Conservation (phyloP, 2,329 filamentous ascomycete genomes). For the Pezizomycotina sp. region DNA sequence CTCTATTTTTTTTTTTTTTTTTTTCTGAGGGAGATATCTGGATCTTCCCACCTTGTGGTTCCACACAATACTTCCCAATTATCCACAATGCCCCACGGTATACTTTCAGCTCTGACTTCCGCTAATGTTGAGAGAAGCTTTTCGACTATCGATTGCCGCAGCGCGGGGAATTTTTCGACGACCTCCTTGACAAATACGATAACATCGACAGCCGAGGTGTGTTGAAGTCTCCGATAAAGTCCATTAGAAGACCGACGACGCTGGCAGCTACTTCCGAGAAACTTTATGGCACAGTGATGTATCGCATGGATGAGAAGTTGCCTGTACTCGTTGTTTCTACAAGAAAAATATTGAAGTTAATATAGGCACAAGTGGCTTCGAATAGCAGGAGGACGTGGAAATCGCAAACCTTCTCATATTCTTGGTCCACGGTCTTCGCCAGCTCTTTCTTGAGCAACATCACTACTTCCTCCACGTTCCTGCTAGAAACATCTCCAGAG, state of each 20-base stretch:
- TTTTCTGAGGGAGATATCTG: too few species aligned
- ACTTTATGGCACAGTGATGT: constrained; percentile 94
- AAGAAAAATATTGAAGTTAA: constrained; percentile 25
- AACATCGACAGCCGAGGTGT: constrained; percentile 88
- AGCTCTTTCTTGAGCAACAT: constrained; percentile 94
- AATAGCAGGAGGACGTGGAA: neutral
- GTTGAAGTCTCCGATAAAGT: constrained; percentile 97
- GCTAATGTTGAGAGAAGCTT: constrained; percentile 76
- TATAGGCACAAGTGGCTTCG: neutral
- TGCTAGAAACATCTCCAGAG: constrained; percentile 95
- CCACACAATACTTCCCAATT: constrained; percentile 87
- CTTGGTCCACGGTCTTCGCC: constrained; percentile 91
- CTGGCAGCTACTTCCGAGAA: constrained; percentile 96
- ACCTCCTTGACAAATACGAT: constrained; percentile 99
- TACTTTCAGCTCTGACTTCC: constrained; percentile 90
- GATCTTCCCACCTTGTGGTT: constrained; percentile 48
- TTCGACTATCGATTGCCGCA: constrained; percentile 72
- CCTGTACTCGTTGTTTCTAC: constrained; percentile 74
- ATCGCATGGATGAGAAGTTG: constrained; percentile 93
- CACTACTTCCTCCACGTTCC: constrained; percentile 95
- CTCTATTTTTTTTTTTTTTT: too few species aligned
- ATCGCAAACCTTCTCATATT: constrained; percentile 65
- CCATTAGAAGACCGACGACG: constrained; percentile 93
- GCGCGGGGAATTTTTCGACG: constrained; percentile 87
- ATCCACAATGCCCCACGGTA: constrained; percentile 96